Evolutionary conservation across 2,329 filamentous ascomycete species (phyloP).

Genomic region (Fusarium incarnatum): DNA sequence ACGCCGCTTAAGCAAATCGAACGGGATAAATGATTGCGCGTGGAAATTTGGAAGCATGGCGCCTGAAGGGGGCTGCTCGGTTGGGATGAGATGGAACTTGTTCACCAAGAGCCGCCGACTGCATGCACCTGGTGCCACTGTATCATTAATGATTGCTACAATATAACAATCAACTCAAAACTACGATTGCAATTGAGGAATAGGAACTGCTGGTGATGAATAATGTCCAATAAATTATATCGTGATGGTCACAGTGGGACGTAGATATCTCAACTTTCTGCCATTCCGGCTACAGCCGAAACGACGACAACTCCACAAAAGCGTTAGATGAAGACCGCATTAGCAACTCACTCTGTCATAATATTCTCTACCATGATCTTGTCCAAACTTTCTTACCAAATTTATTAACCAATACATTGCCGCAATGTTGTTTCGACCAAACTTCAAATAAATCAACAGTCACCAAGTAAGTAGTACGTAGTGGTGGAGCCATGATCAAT

Average conservation of each 20-base stretch:
- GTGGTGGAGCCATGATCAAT: constrained; percentile 31
- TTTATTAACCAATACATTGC: not conserved
- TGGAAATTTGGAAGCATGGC: constrained; percentile 40
- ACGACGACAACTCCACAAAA: constrained; percentile 31
- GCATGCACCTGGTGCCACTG: constrained; percentile 47
- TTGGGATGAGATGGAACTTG: constrained; percentile 37
- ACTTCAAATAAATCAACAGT: not conserved
- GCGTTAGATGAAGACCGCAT: constrained; percentile 17
- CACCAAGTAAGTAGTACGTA: constrained; percentile 14
- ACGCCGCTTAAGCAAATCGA: constrained; percentile 51
- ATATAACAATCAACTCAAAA: constrained; percentile 46
- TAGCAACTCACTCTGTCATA: constrained; percentile 3
- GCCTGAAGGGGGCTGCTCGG: constrained; percentile 32
- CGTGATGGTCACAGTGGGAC: constrained; percentile 21
- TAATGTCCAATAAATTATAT: constrained; percentile 12
- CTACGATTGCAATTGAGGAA: constrained; percentile 26
- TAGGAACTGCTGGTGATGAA: constrained; percentile 5
- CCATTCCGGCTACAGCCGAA: constrained; percentile 45
- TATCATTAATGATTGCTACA: constrained; percentile 53
- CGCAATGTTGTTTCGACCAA: not conserved
- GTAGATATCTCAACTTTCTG: constrained; percentile 31
- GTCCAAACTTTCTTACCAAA: not conserved
- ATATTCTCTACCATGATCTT: constrained; percentile 4
- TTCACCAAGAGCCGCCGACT: constrained; percentile 39
- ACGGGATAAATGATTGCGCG: constrained; percentile 37